These are phyloP conservation scores for Apiospora marii DNA, from an alignment of 2,329 filamentous ascomycete species.

Conservation along the genomic window DNA sequence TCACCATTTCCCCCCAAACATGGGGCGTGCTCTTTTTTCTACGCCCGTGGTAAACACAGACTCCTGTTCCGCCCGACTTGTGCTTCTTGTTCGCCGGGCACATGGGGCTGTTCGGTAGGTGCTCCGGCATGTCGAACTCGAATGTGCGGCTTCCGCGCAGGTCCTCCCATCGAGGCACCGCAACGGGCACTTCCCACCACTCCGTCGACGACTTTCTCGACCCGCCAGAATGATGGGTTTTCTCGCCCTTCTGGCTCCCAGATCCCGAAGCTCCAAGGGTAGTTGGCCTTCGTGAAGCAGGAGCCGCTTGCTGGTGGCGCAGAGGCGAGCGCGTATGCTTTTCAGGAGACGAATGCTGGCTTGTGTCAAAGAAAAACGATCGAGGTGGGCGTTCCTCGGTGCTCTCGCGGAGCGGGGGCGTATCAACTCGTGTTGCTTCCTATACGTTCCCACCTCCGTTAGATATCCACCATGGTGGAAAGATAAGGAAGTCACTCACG, in stretches of 20 bases:
- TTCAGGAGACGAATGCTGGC: slow-evolving; percentile 31
- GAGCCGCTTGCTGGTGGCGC: slow-evolving; percentile 15
- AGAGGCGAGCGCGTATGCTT: slow-evolving; percentile 26
- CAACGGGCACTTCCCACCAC: slow-evolving; percentile 43
- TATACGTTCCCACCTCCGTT: slow-evolving; percentile 32
- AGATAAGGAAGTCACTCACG: slow-evolving; percentile 37
- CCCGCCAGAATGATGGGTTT: not conserved
- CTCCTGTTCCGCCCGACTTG: slow-evolving; percentile 51
- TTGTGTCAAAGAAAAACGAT: slow-evolving; percentile 53
- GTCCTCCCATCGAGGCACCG: slow-evolving; percentile 36
- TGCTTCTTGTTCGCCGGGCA: slow-evolving; percentile 58
- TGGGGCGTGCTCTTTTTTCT: slow-evolving; percentile 7
- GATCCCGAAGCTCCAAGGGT: not conserved
- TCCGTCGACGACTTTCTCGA: slow-evolving; percentile 31
- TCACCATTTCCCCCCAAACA: not conserved
- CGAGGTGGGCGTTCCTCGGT: slow-evolving; percentile 47
- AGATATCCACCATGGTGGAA: not conserved
- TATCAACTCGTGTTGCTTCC: slow-evolving; percentile 59
- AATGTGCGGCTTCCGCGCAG: slow-evolving; percentile 42
- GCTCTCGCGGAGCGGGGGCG: slow-evolving; percentile 53
- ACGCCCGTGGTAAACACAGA: slow-evolving; percentile 60
- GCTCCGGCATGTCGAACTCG: slow-evolving; percentile 59
- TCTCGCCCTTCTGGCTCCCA: not conserved
- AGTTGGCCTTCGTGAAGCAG: slow-evolving; percentile 26
- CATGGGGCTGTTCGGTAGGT: slow-evolving; percentile 59